These are phyloP conservation scores for Blakeslea trispora DNA, from an alignment of 371 early-diverging fungal genomes.

Conservation along the genomic window DNA sequence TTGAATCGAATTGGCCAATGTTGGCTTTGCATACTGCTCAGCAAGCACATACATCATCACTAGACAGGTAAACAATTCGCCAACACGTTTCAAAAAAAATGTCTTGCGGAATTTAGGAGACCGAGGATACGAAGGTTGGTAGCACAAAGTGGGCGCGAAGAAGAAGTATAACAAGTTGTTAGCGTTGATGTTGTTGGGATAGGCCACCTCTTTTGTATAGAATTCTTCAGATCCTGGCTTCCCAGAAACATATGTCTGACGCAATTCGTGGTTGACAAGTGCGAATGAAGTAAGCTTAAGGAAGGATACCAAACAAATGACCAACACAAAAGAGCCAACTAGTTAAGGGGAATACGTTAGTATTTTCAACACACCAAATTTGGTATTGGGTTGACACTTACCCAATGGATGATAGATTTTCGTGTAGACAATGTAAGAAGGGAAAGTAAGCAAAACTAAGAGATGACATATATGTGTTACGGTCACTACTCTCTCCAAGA, in stretches of 20 bases:
- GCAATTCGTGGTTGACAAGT: constrained; percentile 70
- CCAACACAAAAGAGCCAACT: constrained; percentile 64
- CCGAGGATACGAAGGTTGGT: constrained; percentile 87
- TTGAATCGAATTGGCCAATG: constrained; percentile 76
- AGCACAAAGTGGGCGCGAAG: constrained; percentile 86
- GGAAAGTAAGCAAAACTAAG: constrained; percentile 54
- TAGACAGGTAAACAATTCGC: constrained; percentile 65
- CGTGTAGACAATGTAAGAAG: constrained; percentile 71
- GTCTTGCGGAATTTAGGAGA: constrained; percentile 65
- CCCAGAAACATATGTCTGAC: constrained; percentile 43
- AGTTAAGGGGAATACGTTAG: not conserved
- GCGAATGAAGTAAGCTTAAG: constrained; percentile 83
- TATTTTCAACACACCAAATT: not conserved
- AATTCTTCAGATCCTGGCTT: constrained; percentile 32
- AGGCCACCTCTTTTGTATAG: constrained; percentile 56
- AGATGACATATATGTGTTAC: constrained; percentile 61
- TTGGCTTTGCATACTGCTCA: constrained; percentile 86
- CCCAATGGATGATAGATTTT: constrained; percentile 73
- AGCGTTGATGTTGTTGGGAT: constrained; percentile 77
- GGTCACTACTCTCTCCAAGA: constrained; percentile 36
- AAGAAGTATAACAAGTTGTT: constrained; percentile 76
- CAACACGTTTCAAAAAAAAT: constrained; percentile 79
- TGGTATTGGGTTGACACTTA: no score
- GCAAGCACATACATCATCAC: constrained; percentile 81
- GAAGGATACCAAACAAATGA: constrained; percentile 64